Evolutionary conservation across 768 basidiomycete genomes (phyloP), one percentile per base, ranked within the genome.

Genomic region (Wakefieldia striispora): DNA sequence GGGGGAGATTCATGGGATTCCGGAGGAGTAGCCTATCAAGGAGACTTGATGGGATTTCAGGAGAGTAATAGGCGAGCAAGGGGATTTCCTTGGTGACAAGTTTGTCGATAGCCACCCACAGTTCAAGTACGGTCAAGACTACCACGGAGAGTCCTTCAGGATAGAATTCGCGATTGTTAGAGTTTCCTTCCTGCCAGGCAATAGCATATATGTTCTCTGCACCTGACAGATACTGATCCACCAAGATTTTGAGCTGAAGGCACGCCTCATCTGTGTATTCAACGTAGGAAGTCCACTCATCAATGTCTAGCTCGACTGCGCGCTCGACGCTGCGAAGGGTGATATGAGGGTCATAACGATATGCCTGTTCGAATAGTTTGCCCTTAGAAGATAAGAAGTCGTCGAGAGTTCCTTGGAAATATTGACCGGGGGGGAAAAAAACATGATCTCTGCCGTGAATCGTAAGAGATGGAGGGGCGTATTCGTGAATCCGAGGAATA

Each of bases 251-350:
- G 10, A 29, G 27, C 8, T 29, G 27, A 2, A 6, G 6, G 10
- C 27, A 29, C 10, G 58, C 61, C 1, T 39, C 23, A 3, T 54
- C 46, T 3, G 16, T 9, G 3, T 24, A 24, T 6, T 14, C 10
- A 40, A 53, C 62, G 45, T 4, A 14, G 7, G 37, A 13, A n/a
- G n/a, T n/a, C 72, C 73, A 75, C n/a, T 40, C 43, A 23, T 68
- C 64, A 3, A 77, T 52, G 13, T 50, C 49, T 3, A 64, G 53
- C 36, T 64, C 52, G 39, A 75, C 61, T 6, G 60, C 49, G 13
- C 39, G 43, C 51, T 77, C 73, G 9, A 77, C 63, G 40, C 76
- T 74, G 10, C 55, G 64, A 0, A 76, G 57, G 1, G 27, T 9
- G 10, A 29, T 9, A 43, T 27, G 34, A 19, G 57, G 50, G 7